Evolutionary conservation across 2,329 filamentous ascomycete genomes (phyloP).

Genomic region (Sordariomycetes sp.): DNA sequence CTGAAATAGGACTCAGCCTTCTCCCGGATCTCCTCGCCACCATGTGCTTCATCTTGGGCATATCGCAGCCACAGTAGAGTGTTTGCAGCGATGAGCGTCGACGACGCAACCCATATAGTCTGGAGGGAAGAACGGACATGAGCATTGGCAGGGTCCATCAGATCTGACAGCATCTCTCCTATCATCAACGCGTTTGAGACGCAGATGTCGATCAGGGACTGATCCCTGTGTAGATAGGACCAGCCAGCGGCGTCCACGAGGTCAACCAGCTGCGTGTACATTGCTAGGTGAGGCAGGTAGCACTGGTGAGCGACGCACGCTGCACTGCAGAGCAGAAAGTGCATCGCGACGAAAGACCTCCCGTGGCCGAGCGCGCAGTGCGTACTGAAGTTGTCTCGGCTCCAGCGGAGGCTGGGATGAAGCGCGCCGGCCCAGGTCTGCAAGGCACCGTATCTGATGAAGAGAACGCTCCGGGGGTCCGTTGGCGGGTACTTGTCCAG

Average conservation of each 20-base stretch:
- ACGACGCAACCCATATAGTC: constrained; percentile 11
- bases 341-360: constrained; percentile 11
- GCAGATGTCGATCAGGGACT: constrained; percentile 8
- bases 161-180: constrained; percentile 9
- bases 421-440: constrained; percentile 8
- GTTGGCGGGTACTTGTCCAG: constrained; percentile 8
- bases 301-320: constrained; percentile 13
- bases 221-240: constrained; percentile 11
- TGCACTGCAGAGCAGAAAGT: constrained; percentile 12
- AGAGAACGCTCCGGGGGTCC: constrained; percentile 2
- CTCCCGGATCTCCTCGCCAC: neutral
- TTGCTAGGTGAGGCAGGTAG: constrained; percentile 12
- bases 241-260: constrained; percentile 12
- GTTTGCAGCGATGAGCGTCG: constrained; percentile 10
- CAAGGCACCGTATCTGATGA: constrained; percentile 3
- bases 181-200: constrained; percentile 11
- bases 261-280: constrained; percentile 10
- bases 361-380: constrained; percentile 10
- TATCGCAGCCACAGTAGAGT: constrained; percentile 12
- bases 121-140: constrained; percentile 3
- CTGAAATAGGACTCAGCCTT: constrained; percentile 7
- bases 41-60: constrained; percentile 8
- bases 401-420: constrained; percentile 9
- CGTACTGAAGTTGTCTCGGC: constrained; percentile 6
- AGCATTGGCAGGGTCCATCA: constrained; percentile 3